These are phyloP conservation scores for Mrakia gelida DNA, from an alignment of 768 basidiomycete species.

Conservation along the genomic window DNA sequence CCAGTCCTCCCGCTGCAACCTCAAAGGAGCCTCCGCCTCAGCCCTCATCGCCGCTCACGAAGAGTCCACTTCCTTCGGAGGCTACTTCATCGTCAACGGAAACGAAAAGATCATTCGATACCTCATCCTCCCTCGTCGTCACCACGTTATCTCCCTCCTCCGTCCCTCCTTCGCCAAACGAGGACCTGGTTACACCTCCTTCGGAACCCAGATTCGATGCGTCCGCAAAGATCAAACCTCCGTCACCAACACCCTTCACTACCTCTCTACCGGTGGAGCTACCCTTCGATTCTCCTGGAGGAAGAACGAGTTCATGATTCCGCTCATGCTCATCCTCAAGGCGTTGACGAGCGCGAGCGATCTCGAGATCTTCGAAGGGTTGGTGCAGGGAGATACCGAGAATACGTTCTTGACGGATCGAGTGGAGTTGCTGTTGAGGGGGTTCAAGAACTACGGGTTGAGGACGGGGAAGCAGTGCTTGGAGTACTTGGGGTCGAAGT, in stretches of 20 bases:
- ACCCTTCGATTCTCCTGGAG: slow-evolving; percentile 95
- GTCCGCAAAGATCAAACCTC: slow-evolving; percentile 89
- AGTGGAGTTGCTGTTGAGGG: slow-evolving; percentile 85
- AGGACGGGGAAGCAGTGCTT: slow-evolving; percentile 85
- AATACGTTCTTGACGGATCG: slow-evolving; percentile 98
- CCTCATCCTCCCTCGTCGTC: slow-evolving; percentile 89
- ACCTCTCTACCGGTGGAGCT: slow-evolving; percentile 92
- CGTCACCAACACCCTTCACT: slow-evolving; percentile 93
- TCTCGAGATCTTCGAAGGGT: slow-evolving; percentile 91
- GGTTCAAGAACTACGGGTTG: slow-evolving; percentile 88
- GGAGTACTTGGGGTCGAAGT: slow-evolving; percentile 93
- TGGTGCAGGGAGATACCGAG: slow-evolving; percentile 93
- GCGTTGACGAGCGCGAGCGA: slow-evolving; percentile 86
- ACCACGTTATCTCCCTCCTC: slow-evolving; percentile 88
- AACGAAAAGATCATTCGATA: slow-evolving; percentile 98
- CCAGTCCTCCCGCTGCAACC: slow-evolving; percentile 86
- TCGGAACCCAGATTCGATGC: slow-evolving; percentile 92
- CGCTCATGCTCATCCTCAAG: slow-evolving; percentile 93
- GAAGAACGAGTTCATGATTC: slow-evolving; percentile 97
- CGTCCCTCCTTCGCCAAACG: slow-evolving; percentile 75
- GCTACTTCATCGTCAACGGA: slow-evolving; percentile 97
- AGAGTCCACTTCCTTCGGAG: slow-evolving; percentile 97
- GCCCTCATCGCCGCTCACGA: slow-evolving; percentile 86
- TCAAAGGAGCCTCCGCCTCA: slow-evolving; percentile 76
- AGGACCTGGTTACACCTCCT: slow-evolving; percentile 89